Evolutionary conservation across 176 grass and related monocot species (phyloP), one percentile per base, ranked within the genome.

Genomic region (Secale cereale): DNA sequence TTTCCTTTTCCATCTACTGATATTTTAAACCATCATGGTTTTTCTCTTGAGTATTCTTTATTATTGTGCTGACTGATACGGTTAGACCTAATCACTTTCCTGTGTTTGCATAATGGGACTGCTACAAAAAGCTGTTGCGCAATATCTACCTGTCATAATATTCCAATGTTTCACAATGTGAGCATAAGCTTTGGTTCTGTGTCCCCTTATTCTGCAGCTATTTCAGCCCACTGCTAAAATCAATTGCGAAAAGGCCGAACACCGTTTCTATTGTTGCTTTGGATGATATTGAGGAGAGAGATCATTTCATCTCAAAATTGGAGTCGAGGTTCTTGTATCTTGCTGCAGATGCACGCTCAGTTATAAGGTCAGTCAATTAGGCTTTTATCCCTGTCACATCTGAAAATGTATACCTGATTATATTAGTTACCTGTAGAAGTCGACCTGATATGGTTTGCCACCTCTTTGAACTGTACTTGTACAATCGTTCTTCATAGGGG

Each of bases 281-380:
- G 74, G 96, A 95, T 80, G 90, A 92, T 90, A 90, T 98, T 10
- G 86, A 93, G 70, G 96, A 95, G 69, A 92, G 96, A 82, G 85
- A 95, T 78, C 37, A 86, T 80, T 98, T 98, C 73, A 92, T 98
- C 83, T 93, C 89, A 77, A 91, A 89, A 80, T 80, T 98, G 35
- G 93, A 95, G 77, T 98, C 91, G 5, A 93, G 93, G 46, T 98
- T 98, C 85, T 87, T 98, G 20, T 98, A 95, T 88, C 93, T 98
- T 77, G 96, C 93, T 81, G 96, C 93, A 76, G 96, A 98, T 89
- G 96, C 96, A 19, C 91, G 89, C 73, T 94, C 89, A 63, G 71
- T 95, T 40, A 76, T 98, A 92, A 88, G 96, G 96, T 98, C 37
- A 71, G 88, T 76, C 40, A 61, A 52, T 26, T 70, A 78, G 25